Percentiles rank a stretch among this genome's conserved stretches.
phyloP scores from a whole-genome alignment of 164 flowering plant genomes.

The grape (Vitis vinifera) region ASM3070453v1 NC_081821.1:4836001-4836500 shows the following conservation, averaged over 20 bases:
- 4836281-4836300: constrained; percentile 82
- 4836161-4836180: constrained; percentile 98
- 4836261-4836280: constrained; percentile 84
- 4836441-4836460: not conserved
- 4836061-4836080: constrained; percentile 96
- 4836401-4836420: too few species aligned
- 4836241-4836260: constrained; percentile 83
- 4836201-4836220: constrained; percentile 79
- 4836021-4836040: constrained; percentile 80
- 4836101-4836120: not conserved
- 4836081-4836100: constrained; percentile 30
- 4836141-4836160: constrained; percentile 10
- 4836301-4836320: too few species aligned
- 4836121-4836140: not conserved
- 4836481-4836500: too few species aligned
- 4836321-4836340: too few species aligned
- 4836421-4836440: not conserved
- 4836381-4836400: too few species aligned
- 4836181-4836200: constrained; percentile 86
- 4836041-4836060: constrained; percentile 99
- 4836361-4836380: too few species aligned
- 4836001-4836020: not conserved
- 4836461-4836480: too few species aligned
- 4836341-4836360: too few species aligned
- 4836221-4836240: constrained; percentile 62